Conservation (phyloP, 1,284 basidiomycete genomes). For the Ganoderma boninense region DNA sequence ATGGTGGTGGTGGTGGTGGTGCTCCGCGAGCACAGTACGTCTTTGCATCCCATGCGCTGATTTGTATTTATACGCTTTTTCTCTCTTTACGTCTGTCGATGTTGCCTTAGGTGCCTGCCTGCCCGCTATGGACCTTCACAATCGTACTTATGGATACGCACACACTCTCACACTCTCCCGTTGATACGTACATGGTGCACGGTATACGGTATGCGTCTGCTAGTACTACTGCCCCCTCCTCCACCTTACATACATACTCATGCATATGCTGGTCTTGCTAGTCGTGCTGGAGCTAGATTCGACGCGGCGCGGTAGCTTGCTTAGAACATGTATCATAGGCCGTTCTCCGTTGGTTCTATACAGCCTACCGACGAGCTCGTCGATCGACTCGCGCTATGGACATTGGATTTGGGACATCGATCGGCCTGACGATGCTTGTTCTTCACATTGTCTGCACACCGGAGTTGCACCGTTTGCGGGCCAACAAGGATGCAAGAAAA, state of each 20-base stretch:
- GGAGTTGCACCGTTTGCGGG: not conserved
- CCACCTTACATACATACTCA: not conserved
- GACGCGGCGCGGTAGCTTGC: not conserved
- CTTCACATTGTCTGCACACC: not conserved
- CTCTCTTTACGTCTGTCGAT: not conserved
- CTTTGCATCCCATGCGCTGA: not conserved
- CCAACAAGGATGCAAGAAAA: not conserved
- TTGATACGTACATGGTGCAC: too few species aligned
- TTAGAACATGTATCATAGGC: slow-evolving; percentile 5
- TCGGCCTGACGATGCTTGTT: not conserved
- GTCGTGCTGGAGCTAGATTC: not conserved
- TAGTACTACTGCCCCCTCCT: not conserved
- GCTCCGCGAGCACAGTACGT: not conserved
- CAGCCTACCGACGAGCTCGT: not conserved
- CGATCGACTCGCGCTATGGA: not conserved
- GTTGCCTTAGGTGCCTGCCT: not conserved
- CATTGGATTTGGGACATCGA: not conserved
- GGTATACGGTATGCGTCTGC: too few species aligned
- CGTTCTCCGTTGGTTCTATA: not conserved
- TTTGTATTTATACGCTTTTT: not conserved
- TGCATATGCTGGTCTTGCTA: not conserved
- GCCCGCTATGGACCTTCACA: not conserved
- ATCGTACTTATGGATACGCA: not conserved
- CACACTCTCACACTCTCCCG: not conserved
- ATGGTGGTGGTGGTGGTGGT: too few species aligned